Percentiles rank a stretch among this genome's conserved stretches.
phyloP scores from a whole-genome alignment of 2,329 filamentous ascomycete species.

The Cyphellophora europaea region DNA sequence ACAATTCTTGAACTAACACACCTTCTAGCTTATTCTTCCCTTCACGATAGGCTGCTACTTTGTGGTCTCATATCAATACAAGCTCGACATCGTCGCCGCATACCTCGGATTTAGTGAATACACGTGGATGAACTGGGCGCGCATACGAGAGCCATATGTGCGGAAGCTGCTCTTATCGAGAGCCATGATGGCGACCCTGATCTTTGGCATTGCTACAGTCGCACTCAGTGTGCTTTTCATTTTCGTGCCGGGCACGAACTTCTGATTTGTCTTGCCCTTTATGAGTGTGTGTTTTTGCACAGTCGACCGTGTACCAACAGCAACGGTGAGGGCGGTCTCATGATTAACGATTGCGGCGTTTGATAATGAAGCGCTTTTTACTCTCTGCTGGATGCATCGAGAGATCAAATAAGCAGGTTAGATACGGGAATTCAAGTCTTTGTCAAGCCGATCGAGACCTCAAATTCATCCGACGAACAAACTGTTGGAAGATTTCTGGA shows the following conservation, averaged over 20 bases:
- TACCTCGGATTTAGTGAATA: slow-evolving; percentile 90
- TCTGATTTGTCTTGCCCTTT: slow-evolving; percentile 20
- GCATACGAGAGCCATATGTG: slow-evolving; percentile 84
- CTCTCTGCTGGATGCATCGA: background rate
- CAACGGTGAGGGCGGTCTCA: too few species aligned
- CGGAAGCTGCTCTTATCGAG: slow-evolving; percentile 76
- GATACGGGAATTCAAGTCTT: too few species aligned
- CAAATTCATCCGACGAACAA: too few species aligned
- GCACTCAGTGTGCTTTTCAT: slow-evolving; percentile 87
- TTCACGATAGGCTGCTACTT: slow-evolving; percentile 88
- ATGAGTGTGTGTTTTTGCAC: background rate
- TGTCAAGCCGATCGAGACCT: too few species aligned
- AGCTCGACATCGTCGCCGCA: slow-evolving; percentile 83
- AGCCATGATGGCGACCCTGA: slow-evolving; percentile 66
- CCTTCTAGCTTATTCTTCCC: slow-evolving; percentile 63
- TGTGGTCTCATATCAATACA: slow-evolving; percentile 87
- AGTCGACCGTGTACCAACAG: background rate
- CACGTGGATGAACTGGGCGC: slow-evolving; percentile 84
- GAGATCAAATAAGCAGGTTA: too few species aligned
- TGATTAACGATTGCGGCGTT: too few species aligned
- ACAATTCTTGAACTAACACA: slow-evolving; percentile 1
- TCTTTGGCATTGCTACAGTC: slow-evolving; percentile 68
- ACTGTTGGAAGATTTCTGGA: too few species aligned
- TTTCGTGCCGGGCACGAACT: slow-evolving; percentile 70
- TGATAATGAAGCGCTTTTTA: background rate